A percentile compares a stretch with the other conserved stretches of the same genome.
phyloP scores from a whole-genome alignment of 192 early-diverging fungal genomes.

The Backusella tuberculispora region DNA sequence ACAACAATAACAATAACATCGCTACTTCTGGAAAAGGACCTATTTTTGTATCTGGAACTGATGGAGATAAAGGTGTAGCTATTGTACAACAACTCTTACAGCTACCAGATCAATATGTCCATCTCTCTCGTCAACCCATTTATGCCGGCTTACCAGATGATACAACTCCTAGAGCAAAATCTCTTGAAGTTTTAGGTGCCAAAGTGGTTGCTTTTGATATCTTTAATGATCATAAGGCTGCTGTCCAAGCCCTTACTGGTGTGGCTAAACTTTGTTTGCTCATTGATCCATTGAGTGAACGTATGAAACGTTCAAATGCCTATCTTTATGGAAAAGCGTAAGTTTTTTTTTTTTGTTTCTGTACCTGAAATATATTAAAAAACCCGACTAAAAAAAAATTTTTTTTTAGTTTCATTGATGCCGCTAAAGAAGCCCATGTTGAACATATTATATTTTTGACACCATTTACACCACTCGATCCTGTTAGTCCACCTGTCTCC shows the following conservation, averaged over 20 bases:
- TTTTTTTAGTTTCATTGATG: slow-evolving; percentile 41
- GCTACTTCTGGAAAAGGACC: slow-evolving; percentile 36
- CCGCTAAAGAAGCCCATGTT: slow-evolving; percentile 43
- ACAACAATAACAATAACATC: slow-evolving; percentile 7
- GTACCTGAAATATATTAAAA: slow-evolving; percentile 11
- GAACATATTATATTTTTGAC: slow-evolving; percentile 43
- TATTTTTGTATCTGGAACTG: slow-evolving; percentile 45
- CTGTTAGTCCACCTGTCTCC: slow-evolving; percentile 11
- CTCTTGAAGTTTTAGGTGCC: slow-evolving; percentile 33
- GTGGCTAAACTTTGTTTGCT: slow-evolving; percentile 41
- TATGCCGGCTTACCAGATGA: slow-evolving; percentile 41
- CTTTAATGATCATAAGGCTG: slow-evolving; percentile 24
- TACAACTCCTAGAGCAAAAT: slow-evolving; percentile 30
- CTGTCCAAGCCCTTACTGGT: slow-evolving; percentile 34
- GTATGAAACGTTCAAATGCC: slow-evolving; percentile 35
- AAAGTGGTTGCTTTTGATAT: slow-evolving; percentile 37
- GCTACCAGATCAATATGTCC: slow-evolving; percentile 31
- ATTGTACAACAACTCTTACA: slow-evolving; percentile 41
- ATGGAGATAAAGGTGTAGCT: slow-evolving; percentile 44
- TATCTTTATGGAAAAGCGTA: slow-evolving; percentile 38
- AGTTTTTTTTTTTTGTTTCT: slow-evolving; percentile 1
- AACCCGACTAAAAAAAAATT: slow-evolving; percentile 7
- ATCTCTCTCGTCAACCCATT: slow-evolving; percentile 33
- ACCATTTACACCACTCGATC: slow-evolving; percentile 41
- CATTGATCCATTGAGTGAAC: slow-evolving; percentile 44